Evolutionary conservation across 345 rosid genomes (phyloP).

Genomic region (Acer campestre): DNA sequence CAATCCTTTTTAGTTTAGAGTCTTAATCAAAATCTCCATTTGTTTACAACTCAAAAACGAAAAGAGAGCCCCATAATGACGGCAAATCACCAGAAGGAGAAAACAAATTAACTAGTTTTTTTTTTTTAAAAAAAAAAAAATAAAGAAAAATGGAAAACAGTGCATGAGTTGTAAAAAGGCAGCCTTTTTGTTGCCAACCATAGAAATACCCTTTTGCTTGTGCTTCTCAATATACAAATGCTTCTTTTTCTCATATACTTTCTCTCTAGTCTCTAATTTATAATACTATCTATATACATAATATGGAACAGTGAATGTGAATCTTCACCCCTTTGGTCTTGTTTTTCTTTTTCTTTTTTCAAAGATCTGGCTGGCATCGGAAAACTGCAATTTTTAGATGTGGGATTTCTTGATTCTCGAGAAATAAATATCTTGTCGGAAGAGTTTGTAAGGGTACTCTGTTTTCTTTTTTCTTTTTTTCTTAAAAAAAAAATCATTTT

Average conservation of each 20-base stretch:
- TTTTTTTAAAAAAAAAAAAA: too few relatives aligned
- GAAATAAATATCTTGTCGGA: slow-evolving; percentile 24
- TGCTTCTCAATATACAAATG: neutral
- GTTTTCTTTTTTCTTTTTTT: too few relatives aligned
- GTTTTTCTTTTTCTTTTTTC: neutral
- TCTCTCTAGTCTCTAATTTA: neutral
- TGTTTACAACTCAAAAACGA: slow-evolving; percentile 11
- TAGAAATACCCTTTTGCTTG: neutral
- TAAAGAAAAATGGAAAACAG: neutral
- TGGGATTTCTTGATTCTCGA: slow-evolving; percentile 31
- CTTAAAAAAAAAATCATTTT: neutral
- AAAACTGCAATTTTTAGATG: slow-evolving; percentile 5
- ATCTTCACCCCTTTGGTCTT: neutral
- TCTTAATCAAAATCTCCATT: neutral
- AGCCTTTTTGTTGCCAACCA: neutral
- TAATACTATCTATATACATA: neutral
- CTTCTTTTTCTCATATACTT: neutral
- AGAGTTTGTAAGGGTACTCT: slow-evolving; percentile 4
- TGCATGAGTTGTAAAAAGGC: slow-evolving; percentile 7
- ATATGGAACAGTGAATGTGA: slow-evolving; percentile 10
- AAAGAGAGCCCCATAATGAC: neutral
- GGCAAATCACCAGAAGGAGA: too few relatives aligned
- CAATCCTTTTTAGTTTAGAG: too few relatives aligned
- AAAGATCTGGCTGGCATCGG: slow-evolving; percentile 23
- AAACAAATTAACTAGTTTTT: too few relatives aligned